phyloP scores from a whole-genome alignment of 768 basidiomycete species.

The Zangia roseola region DNA sequence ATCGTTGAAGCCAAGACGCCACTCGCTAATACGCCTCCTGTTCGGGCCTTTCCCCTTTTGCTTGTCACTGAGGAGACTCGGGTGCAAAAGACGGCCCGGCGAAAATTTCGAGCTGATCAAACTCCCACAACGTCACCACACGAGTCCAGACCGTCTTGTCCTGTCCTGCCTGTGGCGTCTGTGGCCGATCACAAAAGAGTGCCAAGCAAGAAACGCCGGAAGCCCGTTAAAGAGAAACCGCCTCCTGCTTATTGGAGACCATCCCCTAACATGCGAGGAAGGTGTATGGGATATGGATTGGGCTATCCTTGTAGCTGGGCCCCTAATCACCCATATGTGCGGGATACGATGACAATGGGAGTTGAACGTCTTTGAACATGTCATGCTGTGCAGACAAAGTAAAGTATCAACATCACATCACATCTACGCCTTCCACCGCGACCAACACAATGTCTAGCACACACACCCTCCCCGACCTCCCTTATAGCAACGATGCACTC shows the following conservation, averaged over 20 bases:
- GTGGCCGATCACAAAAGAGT: not conserved
- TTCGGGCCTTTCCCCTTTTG: conserved; percentile 14
- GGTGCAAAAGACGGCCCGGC: not conserved
- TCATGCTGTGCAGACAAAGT: conserved; percentile 20
- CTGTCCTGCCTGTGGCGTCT: conserved; percentile 19
- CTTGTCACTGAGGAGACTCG: conserved; percentile 25
- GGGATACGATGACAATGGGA: conserved; percentile 29
- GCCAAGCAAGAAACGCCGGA: conserved; percentile 9
- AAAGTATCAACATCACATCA: conserved; percentile 1
- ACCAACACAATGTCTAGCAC: conserved; percentile 37
- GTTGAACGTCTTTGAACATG: conserved; percentile 1
- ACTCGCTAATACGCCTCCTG: not conserved
- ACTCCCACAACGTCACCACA: conserved; percentile 21
- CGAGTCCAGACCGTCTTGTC: conserved; percentile 15
- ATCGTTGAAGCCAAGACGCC: conserved; percentile 10
- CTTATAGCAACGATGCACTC: conserved; percentile 84
- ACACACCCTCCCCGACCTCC: conserved; percentile 70
- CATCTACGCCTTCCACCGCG: not conserved
- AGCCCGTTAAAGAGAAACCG: conserved; percentile 14
- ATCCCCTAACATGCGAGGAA: conserved; percentile 15
- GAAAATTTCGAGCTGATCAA: not conserved
- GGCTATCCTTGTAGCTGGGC: conserved; percentile 33
- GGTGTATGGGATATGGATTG: conserved; percentile 30
- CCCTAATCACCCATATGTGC: conserved; percentile 19
- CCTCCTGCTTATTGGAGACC: conserved; percentile 32